Evolutionary conservation across 805 yeast species (phyloP).

Genomic region (Starmera dryadoides): DNA sequence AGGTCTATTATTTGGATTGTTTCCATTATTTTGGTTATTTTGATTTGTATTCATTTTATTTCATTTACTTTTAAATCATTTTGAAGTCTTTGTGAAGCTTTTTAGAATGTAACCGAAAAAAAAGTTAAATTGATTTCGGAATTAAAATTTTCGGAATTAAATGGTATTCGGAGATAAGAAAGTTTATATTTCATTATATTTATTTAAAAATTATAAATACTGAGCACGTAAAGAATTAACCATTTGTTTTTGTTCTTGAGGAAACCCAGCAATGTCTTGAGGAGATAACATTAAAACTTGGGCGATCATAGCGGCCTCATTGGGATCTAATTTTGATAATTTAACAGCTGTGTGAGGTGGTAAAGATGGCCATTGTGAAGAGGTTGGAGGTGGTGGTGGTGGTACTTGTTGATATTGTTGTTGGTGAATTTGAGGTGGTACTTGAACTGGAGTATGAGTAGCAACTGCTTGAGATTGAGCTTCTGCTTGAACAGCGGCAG

Average conservation of each 20-base stretch:
- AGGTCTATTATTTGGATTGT: too few relatives aligned
- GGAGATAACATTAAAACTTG: conserved; percentile 40
- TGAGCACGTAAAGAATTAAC: conserved; percentile 48
- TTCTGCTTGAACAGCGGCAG: conserved; percentile 34
- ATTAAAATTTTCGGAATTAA: too few relatives aligned
- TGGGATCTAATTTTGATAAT: conserved; percentile 42
- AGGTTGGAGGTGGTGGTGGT: conserved; percentile 7
- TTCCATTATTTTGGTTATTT: too few relatives aligned
- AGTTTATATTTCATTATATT: too few relatives aligned
- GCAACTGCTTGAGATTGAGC: conserved; percentile 7
- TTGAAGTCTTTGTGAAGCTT: too few relatives aligned
- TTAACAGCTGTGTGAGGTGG: conserved; percentile 43
- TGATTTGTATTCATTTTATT: too few relatives aligned
- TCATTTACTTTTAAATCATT: too few relatives aligned
- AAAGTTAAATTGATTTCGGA: too few relatives aligned
- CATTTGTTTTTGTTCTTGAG: conserved; percentile 42
- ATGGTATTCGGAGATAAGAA: too few relatives aligned
- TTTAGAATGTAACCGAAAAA: too few relatives aligned
- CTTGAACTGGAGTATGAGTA: conserved; percentile 12
- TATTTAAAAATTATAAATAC: conserved; percentile 26
- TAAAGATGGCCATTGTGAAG: conserved; percentile 34
- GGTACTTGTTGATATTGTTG: conserved; percentile 3
- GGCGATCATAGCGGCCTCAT: conserved; percentile 48
- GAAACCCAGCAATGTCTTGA: conserved; percentile 33
- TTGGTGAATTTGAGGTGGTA: conserved; percentile 9